Evolutionary conservation across 768 basidiomycete genomes (phyloP).

Genomic region (Podaxis sp.): DNA sequence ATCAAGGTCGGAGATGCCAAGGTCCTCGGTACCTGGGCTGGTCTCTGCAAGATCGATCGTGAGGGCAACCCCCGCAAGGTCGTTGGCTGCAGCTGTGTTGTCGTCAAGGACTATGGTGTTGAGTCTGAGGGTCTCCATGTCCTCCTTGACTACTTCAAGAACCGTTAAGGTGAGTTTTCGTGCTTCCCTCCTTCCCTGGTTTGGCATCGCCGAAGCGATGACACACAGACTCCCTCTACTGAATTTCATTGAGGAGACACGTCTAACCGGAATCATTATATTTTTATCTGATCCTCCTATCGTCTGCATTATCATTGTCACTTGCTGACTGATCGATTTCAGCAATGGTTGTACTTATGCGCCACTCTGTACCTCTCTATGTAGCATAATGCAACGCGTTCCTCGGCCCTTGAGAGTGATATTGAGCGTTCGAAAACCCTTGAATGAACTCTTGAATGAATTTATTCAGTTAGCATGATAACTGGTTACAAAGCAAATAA

Average conservation of each 20-base stretch:
- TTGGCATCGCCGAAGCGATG: conserved; percentile 48
- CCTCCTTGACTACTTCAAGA: conserved; percentile 95
- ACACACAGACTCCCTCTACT: conserved; percentile 93
- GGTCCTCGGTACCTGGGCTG: conserved; percentile 97
- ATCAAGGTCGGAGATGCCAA: conserved; percentile 99
- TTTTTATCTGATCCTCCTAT: conserved; percentile 56
- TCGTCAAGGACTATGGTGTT: conserved; percentile 95
- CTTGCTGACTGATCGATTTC: conserved; percentile 16
- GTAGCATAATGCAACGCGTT: conserved; percentile 12
- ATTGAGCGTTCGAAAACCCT: background rate
- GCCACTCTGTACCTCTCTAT: conserved; percentile 4
- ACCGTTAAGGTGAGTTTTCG: conserved; percentile 59
- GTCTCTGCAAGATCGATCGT: conserved; percentile 99
- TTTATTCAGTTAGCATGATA: background rate
- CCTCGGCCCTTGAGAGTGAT: background rate
- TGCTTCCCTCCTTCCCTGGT: conserved; percentile 21
- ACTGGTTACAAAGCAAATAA: background rate
- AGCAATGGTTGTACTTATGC: conserved; percentile 10
- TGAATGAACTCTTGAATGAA: background rate
- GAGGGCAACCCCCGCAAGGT: conserved; percentile 98
- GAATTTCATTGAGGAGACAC: conserved; percentile 72
- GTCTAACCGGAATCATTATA: conserved; percentile 92
- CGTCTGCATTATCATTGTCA: conserved; percentile 1
- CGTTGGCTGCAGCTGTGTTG: conserved; percentile 90
- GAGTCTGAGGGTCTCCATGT: conserved; percentile 96